phyloP scores from a whole-genome alignment of 2,329 filamentous ascomycete genomes.

The Fusarium mangiferae region DNA sequence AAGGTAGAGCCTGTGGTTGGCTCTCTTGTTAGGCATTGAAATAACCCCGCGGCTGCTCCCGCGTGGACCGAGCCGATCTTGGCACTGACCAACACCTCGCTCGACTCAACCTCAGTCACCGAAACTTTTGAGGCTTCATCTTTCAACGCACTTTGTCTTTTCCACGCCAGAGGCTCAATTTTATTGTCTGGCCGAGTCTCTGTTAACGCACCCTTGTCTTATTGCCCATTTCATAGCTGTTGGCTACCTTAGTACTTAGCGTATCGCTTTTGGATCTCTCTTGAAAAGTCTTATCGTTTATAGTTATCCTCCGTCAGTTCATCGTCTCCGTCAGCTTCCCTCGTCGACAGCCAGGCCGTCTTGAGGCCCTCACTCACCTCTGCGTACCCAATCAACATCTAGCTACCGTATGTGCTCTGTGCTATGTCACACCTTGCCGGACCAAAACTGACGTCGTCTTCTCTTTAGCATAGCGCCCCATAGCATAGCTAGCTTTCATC shows the following conservation, averaged over 20 bases:
- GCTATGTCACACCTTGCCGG: constrained; percentile 18
- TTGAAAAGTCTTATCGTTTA: constrained; percentile 2
- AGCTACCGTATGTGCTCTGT: constrained; percentile 21
- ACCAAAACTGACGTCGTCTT: constrained; percentile 26
- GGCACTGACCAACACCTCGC: constrained; percentile 14
- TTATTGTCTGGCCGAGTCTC: background rate
- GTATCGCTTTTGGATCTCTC: background rate
- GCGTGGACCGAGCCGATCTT: constrained; percentile 33
- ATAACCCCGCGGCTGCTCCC: constrained; percentile 35
- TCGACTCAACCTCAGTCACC: constrained; percentile 16
- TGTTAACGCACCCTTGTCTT: background rate
- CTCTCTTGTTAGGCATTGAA: background rate
- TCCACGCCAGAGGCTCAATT: constrained; percentile 1
- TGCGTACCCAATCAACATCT: background rate
- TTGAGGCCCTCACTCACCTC: constrained; percentile 4
- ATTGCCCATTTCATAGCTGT: background rate
- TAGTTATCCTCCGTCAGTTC: constrained; percentile 1
- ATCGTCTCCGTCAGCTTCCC: constrained; percentile 1
- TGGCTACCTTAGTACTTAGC: background rate
- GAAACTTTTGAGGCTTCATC: constrained; percentile 24
- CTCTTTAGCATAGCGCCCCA: constrained; percentile 8
- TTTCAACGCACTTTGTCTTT: constrained; percentile 1
- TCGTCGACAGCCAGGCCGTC: constrained; percentile 1
- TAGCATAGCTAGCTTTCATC: background rate
- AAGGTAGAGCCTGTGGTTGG: background rate